Evolutionary conservation across 306 rosid genomes (phyloP).

Genomic region (Phaseolus lunatus): DNA sequence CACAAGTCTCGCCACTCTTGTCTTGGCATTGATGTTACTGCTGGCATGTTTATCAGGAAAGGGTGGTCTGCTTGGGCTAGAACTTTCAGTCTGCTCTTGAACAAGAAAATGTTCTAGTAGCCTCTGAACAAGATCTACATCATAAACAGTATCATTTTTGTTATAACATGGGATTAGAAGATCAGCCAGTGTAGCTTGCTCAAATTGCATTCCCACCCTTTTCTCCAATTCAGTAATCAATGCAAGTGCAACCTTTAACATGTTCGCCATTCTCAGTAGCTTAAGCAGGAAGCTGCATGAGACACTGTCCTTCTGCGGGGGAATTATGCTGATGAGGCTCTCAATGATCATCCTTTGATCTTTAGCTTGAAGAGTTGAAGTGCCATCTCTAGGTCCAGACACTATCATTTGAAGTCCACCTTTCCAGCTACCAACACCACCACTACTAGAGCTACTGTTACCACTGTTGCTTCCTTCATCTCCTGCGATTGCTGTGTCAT

Average conservation of each 20-base stretch:
- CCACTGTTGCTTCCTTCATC: conserved; percentile 72
- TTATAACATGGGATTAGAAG: conserved; percentile 76
- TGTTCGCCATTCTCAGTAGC: conserved; percentile 89
- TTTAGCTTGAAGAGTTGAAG: conserved; percentile 66
- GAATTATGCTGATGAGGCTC: conserved; percentile 95
- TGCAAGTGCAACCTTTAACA: conserved; percentile 90
- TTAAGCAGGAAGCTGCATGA: conserved; percentile 90
- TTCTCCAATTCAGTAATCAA: conserved; percentile 89
- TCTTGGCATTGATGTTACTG: conserved; percentile 71
- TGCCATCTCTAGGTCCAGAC: conserved; percentile 65
- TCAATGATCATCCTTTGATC: conserved; percentile 91
- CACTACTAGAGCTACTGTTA: conserved; percentile 50
- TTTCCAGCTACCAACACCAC: conserved; percentile 63
- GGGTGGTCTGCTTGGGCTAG: conserved; percentile 72
- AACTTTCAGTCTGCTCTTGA: conserved; percentile 84
- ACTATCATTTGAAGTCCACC: conserved; percentile 82
- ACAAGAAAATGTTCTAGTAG: conserved; percentile 91
- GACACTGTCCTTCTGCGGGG: conserved; percentile 93
- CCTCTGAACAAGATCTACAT: conserved; percentile 97
- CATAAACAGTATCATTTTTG: conserved; percentile 71
- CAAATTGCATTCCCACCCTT: conserved; percentile 97
- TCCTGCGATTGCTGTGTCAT: conserved; percentile 48
- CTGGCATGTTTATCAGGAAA: conserved; percentile 66
- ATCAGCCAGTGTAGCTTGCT: conserved; percentile 86
- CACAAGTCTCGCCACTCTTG: conserved; percentile 93